phyloP scores from a whole-genome alignment of 768 basidiomycete species.

The Aureoboletus auriporus region DNA sequence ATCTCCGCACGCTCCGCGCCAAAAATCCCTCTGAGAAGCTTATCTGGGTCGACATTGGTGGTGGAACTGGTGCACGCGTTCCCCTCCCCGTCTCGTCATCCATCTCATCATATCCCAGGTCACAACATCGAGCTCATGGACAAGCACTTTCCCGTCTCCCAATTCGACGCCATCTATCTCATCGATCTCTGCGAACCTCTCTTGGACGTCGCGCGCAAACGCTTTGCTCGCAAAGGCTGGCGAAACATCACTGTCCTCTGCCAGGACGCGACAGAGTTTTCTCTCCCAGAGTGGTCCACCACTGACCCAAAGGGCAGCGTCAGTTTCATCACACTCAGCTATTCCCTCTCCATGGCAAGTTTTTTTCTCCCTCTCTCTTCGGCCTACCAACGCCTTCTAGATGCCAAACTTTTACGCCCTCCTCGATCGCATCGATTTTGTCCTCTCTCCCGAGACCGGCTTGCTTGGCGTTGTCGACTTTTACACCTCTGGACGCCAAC shows the following conservation, averaged over 20 bases:
- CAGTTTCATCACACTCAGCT: constrained; percentile 51
- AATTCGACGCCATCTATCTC: constrained; percentile 67
- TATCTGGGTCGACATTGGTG: constrained; percentile 78
- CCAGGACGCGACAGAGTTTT: constrained; percentile 68
- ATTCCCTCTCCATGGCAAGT: constrained; percentile 52
- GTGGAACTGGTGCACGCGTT: constrained; percentile 52
- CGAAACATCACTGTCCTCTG: constrained; percentile 67
- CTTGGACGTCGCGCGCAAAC: constrained; percentile 63
- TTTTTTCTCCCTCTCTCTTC: not conserved
- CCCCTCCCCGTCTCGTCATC: not conserved
- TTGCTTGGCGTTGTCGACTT: constrained; percentile 71
- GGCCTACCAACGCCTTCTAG: constrained; percentile 22
- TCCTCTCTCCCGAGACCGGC: constrained; percentile 56
- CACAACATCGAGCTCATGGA: constrained; percentile 76
- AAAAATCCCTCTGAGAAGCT: constrained; percentile 42
- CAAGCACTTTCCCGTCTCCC: constrained; percentile 49
- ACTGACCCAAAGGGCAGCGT: constrained; percentile 53
- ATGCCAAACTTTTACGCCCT: constrained; percentile 63
- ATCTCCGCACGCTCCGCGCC: constrained; percentile 47
- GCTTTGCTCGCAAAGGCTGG: constrained; percentile 67
- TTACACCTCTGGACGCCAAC: constrained; percentile 56
- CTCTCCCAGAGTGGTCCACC: constrained; percentile 54
- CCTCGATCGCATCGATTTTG: constrained; percentile 62
- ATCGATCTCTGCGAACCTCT: constrained; percentile 72
- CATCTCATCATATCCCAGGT: constrained; percentile 28